Evolutionary conservation across 2,329 filamentous ascomycete species (phyloP).

Genomic region (Chrysoporthe austroafricana): DNA sequence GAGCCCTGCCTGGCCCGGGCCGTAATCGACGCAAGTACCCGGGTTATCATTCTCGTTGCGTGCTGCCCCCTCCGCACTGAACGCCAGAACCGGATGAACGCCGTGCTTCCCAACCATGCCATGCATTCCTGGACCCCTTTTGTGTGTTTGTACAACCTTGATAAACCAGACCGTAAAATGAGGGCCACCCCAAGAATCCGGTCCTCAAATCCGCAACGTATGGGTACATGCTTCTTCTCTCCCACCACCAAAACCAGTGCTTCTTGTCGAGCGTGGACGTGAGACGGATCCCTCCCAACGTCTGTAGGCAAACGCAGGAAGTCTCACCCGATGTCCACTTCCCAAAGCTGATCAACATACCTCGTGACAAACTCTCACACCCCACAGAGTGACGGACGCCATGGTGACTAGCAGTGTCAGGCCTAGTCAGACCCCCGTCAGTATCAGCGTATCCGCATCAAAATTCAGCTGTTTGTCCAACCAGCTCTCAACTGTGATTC

Average conservation of each 20-base stretch:
- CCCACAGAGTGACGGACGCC: background rate
- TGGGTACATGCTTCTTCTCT: background rate
- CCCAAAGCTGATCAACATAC: background rate
- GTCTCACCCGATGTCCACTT: background rate
- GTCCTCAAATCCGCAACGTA: background rate
- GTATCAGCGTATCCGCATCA: background rate
- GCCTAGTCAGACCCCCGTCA: background rate
- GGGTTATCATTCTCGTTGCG: background rate
- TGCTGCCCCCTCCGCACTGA: background rate
- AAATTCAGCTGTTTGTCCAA: background rate
- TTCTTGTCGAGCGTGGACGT: background rate
- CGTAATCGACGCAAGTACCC: background rate
- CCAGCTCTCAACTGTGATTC: too few relatives aligned
- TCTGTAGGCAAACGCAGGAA: background rate
- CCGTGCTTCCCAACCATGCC: slow-evolving; percentile 2
- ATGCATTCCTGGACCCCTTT: background rate
- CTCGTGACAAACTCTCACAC: background rate
- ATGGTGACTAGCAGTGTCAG: background rate
- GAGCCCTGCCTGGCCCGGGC: background rate
- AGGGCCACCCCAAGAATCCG: background rate
- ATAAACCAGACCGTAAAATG: background rate
- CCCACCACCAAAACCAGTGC: background rate
- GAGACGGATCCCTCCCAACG: background rate
- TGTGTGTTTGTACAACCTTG: background rate
- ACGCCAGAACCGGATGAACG: background rate